Percentiles rank a stretch among this genome's conserved stretches.
Conservation (phyloP, 495 filamentous ascomycete species). For the Aspergillus panamensis region DNA sequence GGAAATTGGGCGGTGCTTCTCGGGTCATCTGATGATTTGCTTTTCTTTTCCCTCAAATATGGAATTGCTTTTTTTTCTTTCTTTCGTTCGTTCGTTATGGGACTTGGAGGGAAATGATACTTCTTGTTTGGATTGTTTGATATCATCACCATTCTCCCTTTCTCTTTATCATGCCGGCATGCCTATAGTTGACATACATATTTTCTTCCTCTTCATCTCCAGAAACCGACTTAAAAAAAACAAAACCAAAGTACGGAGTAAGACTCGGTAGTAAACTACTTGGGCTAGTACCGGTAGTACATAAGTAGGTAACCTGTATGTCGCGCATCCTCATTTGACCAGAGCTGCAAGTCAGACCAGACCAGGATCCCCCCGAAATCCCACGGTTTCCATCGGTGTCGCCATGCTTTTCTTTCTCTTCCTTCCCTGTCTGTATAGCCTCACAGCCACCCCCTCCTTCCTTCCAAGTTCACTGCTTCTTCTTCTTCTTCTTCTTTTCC, state of each 20-base stretch:
- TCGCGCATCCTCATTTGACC: slow-evolving; percentile 2
- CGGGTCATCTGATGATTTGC: slow-evolving; percentile 6
- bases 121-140: not conserved
- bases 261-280: not conserved
- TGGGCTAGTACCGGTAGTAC: not conserved
- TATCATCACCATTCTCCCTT: not conserved
- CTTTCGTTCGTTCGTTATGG: not conserved
- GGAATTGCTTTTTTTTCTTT: not conserved
- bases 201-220: not conserved
- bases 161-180: not conserved
- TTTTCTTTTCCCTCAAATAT: not conserved
- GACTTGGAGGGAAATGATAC: not conserved
- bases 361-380: not conserved
- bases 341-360: slow-evolving; percentile 3
- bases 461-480: not conserved
- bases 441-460: not conserved
- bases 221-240: too few species aligned
- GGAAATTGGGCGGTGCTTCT: slow-evolving; percentile 10
- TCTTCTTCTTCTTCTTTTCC: not conserved
- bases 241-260: too few species aligned
- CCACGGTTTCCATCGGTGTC: not conserved
- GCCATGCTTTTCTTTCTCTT: not conserved
- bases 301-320: not conserved
- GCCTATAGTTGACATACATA: not conserved
- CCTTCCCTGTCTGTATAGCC: not conserved